Evolutionary conservation across 2,329 filamentous ascomycete species (phyloP).

Genomic region (Colletotrichum euphorbiae): DNA sequence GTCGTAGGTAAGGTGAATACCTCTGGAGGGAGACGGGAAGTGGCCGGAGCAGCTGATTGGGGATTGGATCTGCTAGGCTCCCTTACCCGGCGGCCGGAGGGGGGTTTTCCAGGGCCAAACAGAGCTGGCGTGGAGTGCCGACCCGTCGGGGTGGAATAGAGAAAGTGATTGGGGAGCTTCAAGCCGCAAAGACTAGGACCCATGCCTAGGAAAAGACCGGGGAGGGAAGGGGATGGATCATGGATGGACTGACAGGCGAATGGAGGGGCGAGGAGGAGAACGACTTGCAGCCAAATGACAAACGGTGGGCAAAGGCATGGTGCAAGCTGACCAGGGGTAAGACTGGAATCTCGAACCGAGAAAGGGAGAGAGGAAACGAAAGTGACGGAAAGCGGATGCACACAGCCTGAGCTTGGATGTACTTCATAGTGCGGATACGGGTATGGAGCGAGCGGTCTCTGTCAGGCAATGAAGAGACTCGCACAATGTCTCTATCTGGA

Average conservation of each 20-base stretch:
- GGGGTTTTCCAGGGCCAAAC: constrained; percentile 20
- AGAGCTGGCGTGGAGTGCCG: constrained; percentile 39
- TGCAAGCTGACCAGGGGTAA: constrained; percentile 33
- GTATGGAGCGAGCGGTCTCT: constrained; percentile 7
- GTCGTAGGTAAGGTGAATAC: constrained; percentile 32
- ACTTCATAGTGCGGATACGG: neutral
- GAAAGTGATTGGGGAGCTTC: constrained; percentile 38
- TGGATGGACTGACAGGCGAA: constrained; percentile 25
- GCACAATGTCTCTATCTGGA: constrained; percentile 16
- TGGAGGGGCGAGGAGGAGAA: constrained; percentile 20
- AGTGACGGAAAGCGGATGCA: constrained; percentile 37
- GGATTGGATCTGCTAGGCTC: constrained; percentile 28
- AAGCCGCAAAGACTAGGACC: constrained; percentile 34
- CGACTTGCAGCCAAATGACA: constrained; percentile 25
- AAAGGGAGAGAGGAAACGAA: constrained; percentile 39
- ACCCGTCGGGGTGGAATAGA: constrained; percentile 39
- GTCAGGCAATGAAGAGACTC: constrained; percentile 5
- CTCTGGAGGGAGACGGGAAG: constrained; percentile 33
- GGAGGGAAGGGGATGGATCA: constrained; percentile 14
- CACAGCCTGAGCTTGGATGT: constrained; percentile 29
- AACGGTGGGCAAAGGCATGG: constrained; percentile 39
- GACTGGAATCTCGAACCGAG: constrained; percentile 39
- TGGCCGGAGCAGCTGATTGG: constrained; percentile 35
- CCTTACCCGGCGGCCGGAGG: constrained; percentile 32
- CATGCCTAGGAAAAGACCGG: constrained; percentile 20